A percentile compares a stretch with the other conserved stretches of the same genome.
phyloP scores from a whole-genome alignment of 352 stramenopile genomes.

The Bremia lactucae region DNA sequence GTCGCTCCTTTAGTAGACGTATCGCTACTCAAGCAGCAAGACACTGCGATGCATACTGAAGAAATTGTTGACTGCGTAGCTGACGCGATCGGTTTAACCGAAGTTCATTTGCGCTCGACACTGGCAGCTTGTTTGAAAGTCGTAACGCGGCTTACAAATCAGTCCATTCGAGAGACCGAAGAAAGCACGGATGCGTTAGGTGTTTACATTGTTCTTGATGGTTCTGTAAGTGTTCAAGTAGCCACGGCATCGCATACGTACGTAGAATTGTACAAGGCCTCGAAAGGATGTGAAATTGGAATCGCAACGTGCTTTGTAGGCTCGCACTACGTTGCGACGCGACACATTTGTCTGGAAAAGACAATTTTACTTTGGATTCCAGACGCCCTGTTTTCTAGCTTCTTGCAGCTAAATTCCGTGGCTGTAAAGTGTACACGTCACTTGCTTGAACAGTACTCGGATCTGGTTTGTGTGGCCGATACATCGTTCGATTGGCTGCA shows the following conservation, averaged over 20 bases:
- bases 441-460: constrained; percentile 61
- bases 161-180: constrained; percentile 19
- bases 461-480: constrained; percentile 57
- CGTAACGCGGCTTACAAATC: constrained; percentile 16
- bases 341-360: constrained; percentile 39
- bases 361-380: constrained; percentile 45
- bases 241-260: constrained; percentile 26
- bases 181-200: constrained; percentile 15
- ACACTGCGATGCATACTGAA: constrained; percentile 3
- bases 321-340: constrained; percentile 23
- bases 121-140: constrained; percentile 25
- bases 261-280: constrained; percentile 39
- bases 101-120: constrained; percentile 22
- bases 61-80: constrained; percentile 28
- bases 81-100: constrained; percentile 36
- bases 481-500: constrained; percentile 80
- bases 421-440: constrained; percentile 42
- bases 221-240: constrained; percentile 45
- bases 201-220: constrained; percentile 55
- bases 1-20: constrained; percentile 22
- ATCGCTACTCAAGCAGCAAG: constrained; percentile 13
- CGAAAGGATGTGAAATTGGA: constrained; percentile 53
- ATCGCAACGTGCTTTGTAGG: constrained; percentile 60
- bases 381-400: constrained; percentile 39
- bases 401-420: constrained; percentile 45